Evolutionary conservation across 2,329 filamentous ascomycete species (phyloP), one percentile per base, ranked within the genome.

Genomic region (Paecilomyces fulvus): DNA sequence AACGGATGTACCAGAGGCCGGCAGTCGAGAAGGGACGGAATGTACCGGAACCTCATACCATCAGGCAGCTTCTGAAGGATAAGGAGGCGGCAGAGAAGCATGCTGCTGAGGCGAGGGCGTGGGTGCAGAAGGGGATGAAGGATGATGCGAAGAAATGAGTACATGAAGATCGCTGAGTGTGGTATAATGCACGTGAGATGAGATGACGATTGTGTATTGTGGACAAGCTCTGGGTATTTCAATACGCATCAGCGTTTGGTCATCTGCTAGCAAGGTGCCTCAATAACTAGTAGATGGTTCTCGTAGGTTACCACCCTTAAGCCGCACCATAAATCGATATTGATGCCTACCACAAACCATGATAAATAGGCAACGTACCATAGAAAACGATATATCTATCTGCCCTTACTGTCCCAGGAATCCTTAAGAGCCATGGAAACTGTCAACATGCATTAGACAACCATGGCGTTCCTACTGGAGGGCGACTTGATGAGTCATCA

Each of bases 1-100:
- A 88, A 63, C 80, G 79, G 58, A 80, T 95, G 74, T 77, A 85
- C 14, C 78, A 82, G 61, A 81, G 90, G 1, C 84, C 87, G 0
- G 90, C 79, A 1, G 81, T 92, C 17, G 84, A 92, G 74, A 89
- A 86, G 72, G 91, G 89, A 20, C 79, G 84, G 55, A 80, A 92
- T 73, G 84, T 92, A 11, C 89, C 89, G 2, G 77, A 80, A 10
- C 80, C 74, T 30, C 83, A 91, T 65, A 79, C 67, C 8, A 78
- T 84, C 65, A 85, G 79, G 64, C 84, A 87, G 23, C 70, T 87
- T 55, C 56, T 82, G 51, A 78, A 78, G 65, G 76, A 83, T 64
- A 80, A 80, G 63, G 68, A 80, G 61, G 77, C 80, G 66, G 76
- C 83, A 61, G 84, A 89, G 51, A 75, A 80, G 62, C 68, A 78